Base-by-base conservation (phyloP, 371 early-diverging fungal genomes). In the Mortierella sp. region DNA sequence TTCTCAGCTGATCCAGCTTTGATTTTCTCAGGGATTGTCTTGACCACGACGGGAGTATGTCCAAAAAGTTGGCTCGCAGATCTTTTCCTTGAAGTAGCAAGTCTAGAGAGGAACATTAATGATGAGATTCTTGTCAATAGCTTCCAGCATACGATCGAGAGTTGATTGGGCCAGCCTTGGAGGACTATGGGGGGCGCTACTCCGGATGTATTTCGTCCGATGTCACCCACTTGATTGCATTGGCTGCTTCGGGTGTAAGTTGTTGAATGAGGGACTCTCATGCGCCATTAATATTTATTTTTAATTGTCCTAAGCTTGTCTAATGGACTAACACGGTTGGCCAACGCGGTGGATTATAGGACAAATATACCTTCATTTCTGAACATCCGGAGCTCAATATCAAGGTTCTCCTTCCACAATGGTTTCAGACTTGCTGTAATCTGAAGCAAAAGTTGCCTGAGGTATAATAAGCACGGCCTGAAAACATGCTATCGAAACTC, bases 391-490 rank as follows among this genome's bases (percentile, higher is more conserved):
- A 84, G 29, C 55, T 84, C 60, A 83, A 82, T 7, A 88, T 92
- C 48, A 87, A 82, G 50, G 75, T 90, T 3, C 86, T 96, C 5
- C 80, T 93, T 16, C 94, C 95, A 9, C 93, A 94, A 61, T 96
- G 91, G 89, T 84, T 95, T 62, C 91, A 94, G 66, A 89, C 89
- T 53, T 91, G 93, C 72, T 76, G 93, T 37, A 87, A 89, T 44
- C 65, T 91, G 28, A 77, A 82, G 48, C 73, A 85, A 21, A 62
- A 62, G 14, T 72, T 93, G 28, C 83, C 84, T 0, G 88, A 87
- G 68, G 86, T 84, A 77, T 23, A 51, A 50, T 12, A n/a, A 7
- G 1, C 25, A 55, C 37, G 57, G 25, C 66, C 47, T 59, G 43
- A n/a, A 1, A 60, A 23, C 25, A 7, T 37, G 58, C 64, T 61